phyloP scores from a whole-genome alignment of 140 eudicot species.

The Ambrosia hybrid region DNA sequence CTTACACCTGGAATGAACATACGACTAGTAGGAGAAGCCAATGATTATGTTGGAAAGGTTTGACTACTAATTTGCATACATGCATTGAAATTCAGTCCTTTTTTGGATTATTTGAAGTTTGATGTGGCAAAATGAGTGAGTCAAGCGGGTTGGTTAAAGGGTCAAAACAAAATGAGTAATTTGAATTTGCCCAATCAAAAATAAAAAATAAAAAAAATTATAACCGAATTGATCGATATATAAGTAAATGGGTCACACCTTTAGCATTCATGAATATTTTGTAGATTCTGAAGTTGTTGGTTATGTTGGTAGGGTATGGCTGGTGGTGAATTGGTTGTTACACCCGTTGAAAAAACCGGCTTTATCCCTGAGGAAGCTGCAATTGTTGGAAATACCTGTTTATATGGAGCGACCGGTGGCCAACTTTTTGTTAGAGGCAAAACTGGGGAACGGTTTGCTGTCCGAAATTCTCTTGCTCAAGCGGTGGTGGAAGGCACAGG shows the following conservation, averaged over 20 bases:
- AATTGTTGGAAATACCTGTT: slow-evolving; percentile 93
- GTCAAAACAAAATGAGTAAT: neutral
- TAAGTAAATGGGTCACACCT: slow-evolving; percentile 7
- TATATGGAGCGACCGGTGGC: slow-evolving; percentile 99
- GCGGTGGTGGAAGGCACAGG: slow-evolving; percentile 99
- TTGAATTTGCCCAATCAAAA: slow-evolving; percentile 4
- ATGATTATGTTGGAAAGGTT: slow-evolving; percentile 99
- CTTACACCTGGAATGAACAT: slow-evolving; percentile 99
- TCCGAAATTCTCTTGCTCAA: slow-evolving; percentile 92
- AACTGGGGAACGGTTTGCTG: slow-evolving; percentile 99
- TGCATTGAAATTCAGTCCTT: slow-evolving; percentile 9
- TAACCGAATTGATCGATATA: neutral
- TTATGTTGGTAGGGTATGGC: slow-evolving; percentile 80
- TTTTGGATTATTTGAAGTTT: neutral
- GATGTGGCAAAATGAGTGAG: neutral
- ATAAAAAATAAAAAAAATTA: neutral
- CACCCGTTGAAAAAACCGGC: slow-evolving; percentile 73
- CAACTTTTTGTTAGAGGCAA: slow-evolving; percentile 91
- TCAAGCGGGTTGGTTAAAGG: neutral
- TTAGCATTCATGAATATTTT: neutral
- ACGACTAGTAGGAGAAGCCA: slow-evolving; percentile 89
- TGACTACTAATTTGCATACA: slow-evolving; percentile 26
- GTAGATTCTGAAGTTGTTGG: slow-evolving; percentile 20
- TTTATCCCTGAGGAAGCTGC: slow-evolving; percentile 95
- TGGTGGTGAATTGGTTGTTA: slow-evolving; percentile 94